Evolutionary conservation across 2,329 filamentous ascomycete genomes (phyloP).

Genomic region (Beauveria asiatica): DNA sequence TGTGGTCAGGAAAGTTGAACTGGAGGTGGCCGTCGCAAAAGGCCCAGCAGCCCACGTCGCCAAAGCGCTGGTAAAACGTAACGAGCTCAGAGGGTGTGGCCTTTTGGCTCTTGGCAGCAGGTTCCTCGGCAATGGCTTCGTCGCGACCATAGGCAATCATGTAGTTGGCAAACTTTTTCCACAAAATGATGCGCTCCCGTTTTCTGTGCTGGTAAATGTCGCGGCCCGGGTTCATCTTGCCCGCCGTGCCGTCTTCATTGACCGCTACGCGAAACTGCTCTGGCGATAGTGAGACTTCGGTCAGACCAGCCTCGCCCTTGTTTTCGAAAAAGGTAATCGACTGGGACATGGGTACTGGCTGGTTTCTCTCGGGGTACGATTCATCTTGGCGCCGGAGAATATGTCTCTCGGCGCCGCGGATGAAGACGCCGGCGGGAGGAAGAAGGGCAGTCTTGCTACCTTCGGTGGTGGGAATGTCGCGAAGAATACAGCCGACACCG

Average conservation of each 20-base stretch:
- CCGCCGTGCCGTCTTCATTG: slow-evolving; percentile 49
- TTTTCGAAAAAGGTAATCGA: slow-evolving; percentile 68
- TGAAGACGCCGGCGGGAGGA: slow-evolving; percentile 63
- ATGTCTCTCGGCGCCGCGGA: slow-evolving; percentile 63
- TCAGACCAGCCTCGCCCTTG: slow-evolving; percentile 54
- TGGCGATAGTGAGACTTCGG: slow-evolving; percentile 54
- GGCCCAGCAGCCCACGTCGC: slow-evolving; percentile 73
- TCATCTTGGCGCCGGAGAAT: slow-evolving; percentile 53
- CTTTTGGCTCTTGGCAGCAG: slow-evolving; percentile 30
- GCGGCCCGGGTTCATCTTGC: slow-evolving; percentile 53
- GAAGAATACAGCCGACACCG: slow-evolving; percentile 63
- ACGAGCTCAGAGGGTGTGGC: slow-evolving; percentile 49
- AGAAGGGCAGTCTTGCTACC: slow-evolving; percentile 42
- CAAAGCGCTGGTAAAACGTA: slow-evolving; percentile 73
- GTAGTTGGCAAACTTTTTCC: slow-evolving; percentile 68
- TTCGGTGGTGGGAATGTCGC: slow-evolving; percentile 45
- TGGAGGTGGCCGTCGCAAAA: slow-evolving; percentile 75
- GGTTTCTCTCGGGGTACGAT: slow-evolving; percentile 46
- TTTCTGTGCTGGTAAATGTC: slow-evolving; percentile 58
- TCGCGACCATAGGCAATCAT: slow-evolving; percentile 69
- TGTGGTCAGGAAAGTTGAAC: slow-evolving; percentile 86
- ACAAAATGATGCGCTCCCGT: slow-evolving; percentile 56
- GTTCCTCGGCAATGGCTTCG: slow-evolving; percentile 47
- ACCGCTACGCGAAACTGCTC: slow-evolving; percentile 50
- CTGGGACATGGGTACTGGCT: slow-evolving; percentile 55